Conservation (phyloP, 2,329 filamentous ascomycete genomes). For the Tricladium varicosporioides region DNA sequence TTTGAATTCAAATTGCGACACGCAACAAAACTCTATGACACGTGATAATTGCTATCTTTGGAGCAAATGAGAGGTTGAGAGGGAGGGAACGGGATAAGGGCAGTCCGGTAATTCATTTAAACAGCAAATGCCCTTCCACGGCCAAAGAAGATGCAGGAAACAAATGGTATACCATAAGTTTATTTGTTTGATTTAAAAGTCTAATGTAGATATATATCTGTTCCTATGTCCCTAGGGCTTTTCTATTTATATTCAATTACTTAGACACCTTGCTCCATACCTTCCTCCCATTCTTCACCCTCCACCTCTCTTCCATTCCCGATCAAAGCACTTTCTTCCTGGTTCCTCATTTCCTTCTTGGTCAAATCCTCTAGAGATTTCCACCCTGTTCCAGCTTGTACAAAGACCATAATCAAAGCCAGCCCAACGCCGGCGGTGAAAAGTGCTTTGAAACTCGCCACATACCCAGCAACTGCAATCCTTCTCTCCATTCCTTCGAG, state of each 20-base stretch:
- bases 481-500: constrained; percentile 48
- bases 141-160: no score
- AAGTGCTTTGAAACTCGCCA: constrained; percentile 49
- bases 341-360: constrained; percentile 18
- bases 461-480: constrained; percentile 53
- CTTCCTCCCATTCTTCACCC: constrained; percentile 21
- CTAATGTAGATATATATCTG: no score
- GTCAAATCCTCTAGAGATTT: constrained; percentile 34
- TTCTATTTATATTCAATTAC: neutral
- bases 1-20: no score
- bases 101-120: no score
- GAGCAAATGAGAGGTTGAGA: no score
- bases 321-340: constrained; percentile 5
- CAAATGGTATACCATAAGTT: no score
- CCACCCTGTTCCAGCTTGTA: constrained; percentile 61
- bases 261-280: constrained; percentile 20
- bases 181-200: no score
- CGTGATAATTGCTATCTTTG: no score
- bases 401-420: constrained; percentile 45
- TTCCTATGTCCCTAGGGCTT: no score
- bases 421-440: constrained; percentile 51
- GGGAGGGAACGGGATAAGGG: no score
- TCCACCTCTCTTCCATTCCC: constrained; percentile 7
- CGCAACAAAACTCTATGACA: no score
- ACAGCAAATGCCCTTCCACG: no score